Conservation (phyloP, 768 basidiomycete species). For the Pseudohyphozyma bogoriensis region DNA sequence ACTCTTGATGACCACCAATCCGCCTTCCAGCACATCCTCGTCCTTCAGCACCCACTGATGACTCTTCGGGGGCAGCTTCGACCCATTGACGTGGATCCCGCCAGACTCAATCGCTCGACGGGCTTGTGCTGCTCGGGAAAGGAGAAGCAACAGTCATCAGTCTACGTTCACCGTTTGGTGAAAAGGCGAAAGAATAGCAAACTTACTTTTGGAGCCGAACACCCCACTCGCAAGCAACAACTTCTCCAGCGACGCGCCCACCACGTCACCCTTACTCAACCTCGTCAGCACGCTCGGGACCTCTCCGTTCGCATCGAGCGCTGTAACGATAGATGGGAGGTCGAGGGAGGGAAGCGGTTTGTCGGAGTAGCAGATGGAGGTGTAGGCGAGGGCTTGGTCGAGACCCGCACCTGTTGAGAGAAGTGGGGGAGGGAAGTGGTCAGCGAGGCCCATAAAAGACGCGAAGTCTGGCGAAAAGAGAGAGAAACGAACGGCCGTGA, state of each 20-base stretch:
- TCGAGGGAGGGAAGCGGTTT: constrained; percentile 8
- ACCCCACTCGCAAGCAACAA: constrained; percentile 17
- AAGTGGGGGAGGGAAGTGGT: background rate
- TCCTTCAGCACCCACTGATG: constrained; percentile 8
- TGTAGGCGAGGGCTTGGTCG: constrained; percentile 22
- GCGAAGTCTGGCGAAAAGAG: background rate
- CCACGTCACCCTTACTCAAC: background rate
- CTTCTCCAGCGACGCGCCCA: constrained; percentile 14
- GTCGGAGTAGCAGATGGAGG: constrained; percentile 16
- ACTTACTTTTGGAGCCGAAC: constrained; percentile 23
- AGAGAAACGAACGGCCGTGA: constrained; percentile 46
- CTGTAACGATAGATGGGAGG: background rate
- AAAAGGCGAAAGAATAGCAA: background rate
- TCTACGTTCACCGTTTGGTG: no score
- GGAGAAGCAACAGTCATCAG: background rate
- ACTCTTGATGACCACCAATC: constrained; percentile 13
- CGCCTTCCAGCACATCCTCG: constrained; percentile 9
- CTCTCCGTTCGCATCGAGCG: constrained; percentile 11
- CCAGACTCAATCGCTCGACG: constrained; percentile 21
- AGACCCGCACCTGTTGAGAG: constrained; percentile 15
- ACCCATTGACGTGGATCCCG: constrained; percentile 17
- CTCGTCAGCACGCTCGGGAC: constrained; percentile 15
- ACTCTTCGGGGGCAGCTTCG: constrained; percentile 5
- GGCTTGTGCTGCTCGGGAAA: constrained; percentile 11
- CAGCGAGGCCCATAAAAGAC: background rate